Evolutionary conservation across 1,139 yeast genomes (phyloP), one percentile per base, ranked within the genome.

Genomic region (Candida glucosophila): DNA sequence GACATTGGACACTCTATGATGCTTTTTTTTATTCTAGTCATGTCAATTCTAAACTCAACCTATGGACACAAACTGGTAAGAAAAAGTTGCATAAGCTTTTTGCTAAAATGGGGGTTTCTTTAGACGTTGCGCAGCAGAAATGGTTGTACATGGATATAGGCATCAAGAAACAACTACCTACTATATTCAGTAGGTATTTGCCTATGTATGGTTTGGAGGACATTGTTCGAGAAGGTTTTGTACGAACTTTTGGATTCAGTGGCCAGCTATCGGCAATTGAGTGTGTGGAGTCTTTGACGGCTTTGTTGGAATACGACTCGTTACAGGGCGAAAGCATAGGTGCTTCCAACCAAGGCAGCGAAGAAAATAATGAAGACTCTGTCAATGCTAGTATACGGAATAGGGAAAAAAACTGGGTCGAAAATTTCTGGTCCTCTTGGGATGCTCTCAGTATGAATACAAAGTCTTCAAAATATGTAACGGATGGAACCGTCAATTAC

Each of bases 371-470:
- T 17, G 62, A 56, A 13, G 65, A 58, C 12, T 63, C 56, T 12
- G 59, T 69, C 19, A 54, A 56, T 28, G 48, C 55, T n/a, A 47
- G 67, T 29, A 68, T 76, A 16, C 53, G 55, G 10, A 58, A 57
- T 28, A 60, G 75, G 42, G 88, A 80, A 39, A 70, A 76, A 37
- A 67, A 71, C 24, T 90, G 95, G 93, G 75, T 88, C 3, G 69
- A 73, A 28, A 86, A 88, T 46, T 92, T 92, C 49, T 90, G 98
- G 97, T 67, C 75, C 17, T 82, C 95, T 9, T 92, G 95, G 92
- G 98, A 90, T 54, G 85, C 97, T 1, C 59, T 88, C 26, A 59
- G 49, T 32, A 77, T 76, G 47, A 29, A 31, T 13, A 32, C 37
- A 12, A 22, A 47, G 6, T 30, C 34, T 10, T 26, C 28, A 4